These are phyloP conservation scores for Naganishia vaughanmartiniae DNA, from an alignment of 768 basidiomycete genomes.

Conservation along the genomic window DNA sequence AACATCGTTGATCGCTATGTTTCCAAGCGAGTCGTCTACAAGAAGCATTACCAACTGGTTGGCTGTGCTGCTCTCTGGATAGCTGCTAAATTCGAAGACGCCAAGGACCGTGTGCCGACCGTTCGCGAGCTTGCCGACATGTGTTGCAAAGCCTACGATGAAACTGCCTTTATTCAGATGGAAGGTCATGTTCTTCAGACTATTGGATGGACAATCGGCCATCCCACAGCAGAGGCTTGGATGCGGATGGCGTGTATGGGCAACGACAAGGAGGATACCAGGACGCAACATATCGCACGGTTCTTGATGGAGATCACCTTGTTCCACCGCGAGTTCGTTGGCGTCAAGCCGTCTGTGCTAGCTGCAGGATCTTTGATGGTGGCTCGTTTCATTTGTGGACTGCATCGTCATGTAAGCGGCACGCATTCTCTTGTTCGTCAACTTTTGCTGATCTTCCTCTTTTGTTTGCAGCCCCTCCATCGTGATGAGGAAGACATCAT, in stretches of 20 bases:
- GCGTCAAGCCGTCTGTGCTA: slow-evolving; percentile 77
- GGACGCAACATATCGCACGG: slow-evolving; percentile 90
- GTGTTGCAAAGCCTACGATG: slow-evolving; percentile 95
- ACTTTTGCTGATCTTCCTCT: not conserved
- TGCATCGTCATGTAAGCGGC: slow-evolving; percentile 61
- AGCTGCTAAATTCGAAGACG: slow-evolving; percentile 98
- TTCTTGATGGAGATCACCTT: slow-evolving; percentile 99
- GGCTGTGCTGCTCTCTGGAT: slow-evolving; percentile 99
- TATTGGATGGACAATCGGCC: slow-evolving; percentile 93
- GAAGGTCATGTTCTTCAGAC: slow-evolving; percentile 94
- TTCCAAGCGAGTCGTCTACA: slow-evolving; percentile 95
- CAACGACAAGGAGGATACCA: slow-evolving; percentile 70
- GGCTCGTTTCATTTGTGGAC: slow-evolving; percentile 81
- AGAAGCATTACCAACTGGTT: slow-evolving; percentile 98
- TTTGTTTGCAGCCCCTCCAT: slow-evolving; percentile 32
- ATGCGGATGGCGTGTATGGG: slow-evolving; percentile 61
- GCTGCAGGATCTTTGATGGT: slow-evolving; percentile 86
- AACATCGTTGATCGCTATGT: slow-evolving; percentile 99
- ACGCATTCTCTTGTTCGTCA: not conserved
- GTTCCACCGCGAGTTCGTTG: slow-evolving; percentile 93
- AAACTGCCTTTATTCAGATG: slow-evolving; percentile 95
- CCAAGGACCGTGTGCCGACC: slow-evolving; percentile 95
- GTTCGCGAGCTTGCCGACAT: slow-evolving; percentile 91
- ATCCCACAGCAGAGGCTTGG: slow-evolving; percentile 98
- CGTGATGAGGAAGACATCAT: slow-evolving; percentile 73